Percentiles rank a stretch among this genome's conserved stretches.
phyloP scores from a whole-genome alignment of 768 basidiomycete genomes.

The Lactarius hatsudake region DNA sequence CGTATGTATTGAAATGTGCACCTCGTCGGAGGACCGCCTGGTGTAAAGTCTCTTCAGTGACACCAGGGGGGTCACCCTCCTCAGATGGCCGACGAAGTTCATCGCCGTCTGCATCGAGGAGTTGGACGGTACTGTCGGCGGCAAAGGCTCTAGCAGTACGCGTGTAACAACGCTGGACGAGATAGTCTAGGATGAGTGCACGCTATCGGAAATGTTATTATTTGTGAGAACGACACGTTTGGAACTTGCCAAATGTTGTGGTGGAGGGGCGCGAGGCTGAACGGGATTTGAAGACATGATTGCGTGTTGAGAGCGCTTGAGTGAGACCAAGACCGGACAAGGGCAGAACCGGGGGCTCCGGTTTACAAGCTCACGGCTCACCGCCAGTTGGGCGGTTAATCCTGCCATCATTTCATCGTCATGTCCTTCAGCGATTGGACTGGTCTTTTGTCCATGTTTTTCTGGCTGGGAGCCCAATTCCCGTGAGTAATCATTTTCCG shows the following conservation, averaged over 20 bases:
- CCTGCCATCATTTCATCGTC: slow-evolving; percentile 8
- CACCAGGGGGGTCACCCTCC: slow-evolving; percentile 27
- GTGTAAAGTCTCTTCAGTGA: slow-evolving; percentile 22
- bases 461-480: slow-evolving; percentile 86
- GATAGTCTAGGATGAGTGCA: slow-evolving; percentile 69
- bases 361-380: background rate
- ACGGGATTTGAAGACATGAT: slow-evolving; percentile 12
- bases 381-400: background rate
- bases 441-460: slow-evolving; percentile 69
- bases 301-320: background rate
- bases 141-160: slow-evolving; percentile 67
- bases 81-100: slow-evolving; percentile 43
- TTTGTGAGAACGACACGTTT: background rate
- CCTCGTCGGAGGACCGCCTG: slow-evolving; percentile 22
- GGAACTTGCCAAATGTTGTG: slow-evolving; percentile 21
- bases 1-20: background rate
- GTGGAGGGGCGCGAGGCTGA: background rate
- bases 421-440: slow-evolving; percentile 55
- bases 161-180: slow-evolving; percentile 72
- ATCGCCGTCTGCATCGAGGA: slow-evolving; percentile 69
- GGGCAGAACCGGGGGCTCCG: background rate
- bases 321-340: background rate
- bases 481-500: slow-evolving; percentile 54
- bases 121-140: slow-evolving; percentile 56
- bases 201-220: slow-evolving; percentile 42